Evolutionary conservation across 192 early-diverging fungal genomes (phyloP).

Genomic region (Cetraspora pellucida): DNA sequence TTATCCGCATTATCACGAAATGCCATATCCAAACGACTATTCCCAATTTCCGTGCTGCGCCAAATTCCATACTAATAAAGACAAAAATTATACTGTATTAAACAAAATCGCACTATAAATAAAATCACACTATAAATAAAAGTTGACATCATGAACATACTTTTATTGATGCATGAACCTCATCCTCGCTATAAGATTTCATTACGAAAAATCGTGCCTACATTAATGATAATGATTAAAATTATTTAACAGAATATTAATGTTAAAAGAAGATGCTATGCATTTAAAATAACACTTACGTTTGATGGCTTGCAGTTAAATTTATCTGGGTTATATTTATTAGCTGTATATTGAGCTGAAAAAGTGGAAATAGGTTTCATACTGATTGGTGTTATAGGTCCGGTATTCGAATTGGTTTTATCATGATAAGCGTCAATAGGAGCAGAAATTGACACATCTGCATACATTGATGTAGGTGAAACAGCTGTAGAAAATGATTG

Average conservation of each 20-base stretch:
- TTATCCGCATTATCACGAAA: constrained; percentile 38
- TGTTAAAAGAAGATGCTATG: background rate
- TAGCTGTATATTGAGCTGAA: constrained; percentile 12
- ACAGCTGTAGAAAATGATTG: constrained; percentile 21
- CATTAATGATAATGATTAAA: background rate
- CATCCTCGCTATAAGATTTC: constrained; percentile 56
- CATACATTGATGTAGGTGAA: constrained; percentile 21
- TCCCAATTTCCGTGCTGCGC: constrained; percentile 59
- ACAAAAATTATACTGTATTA: background rate
- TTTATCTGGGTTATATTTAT: constrained; percentile 22
- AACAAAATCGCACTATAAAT: background rate
- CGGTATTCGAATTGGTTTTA: constrained; percentile 1
- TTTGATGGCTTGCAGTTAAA: constrained; percentile 29
- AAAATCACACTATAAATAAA: background rate
- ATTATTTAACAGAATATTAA: background rate
- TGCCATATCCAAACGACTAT: constrained; percentile 55
- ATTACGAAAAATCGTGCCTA: constrained; percentile 59
- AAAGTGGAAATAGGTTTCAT: no score
- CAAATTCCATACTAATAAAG: constrained; percentile 47
- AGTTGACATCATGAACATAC: background rate
- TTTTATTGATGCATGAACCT: constrained; percentile 45
- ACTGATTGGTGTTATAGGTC: constrained; percentile 6
- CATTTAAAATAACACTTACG: background rate
- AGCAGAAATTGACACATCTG: constrained; percentile 5
- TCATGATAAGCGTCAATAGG: constrained; percentile 16